A percentile compares a stretch with the other conserved stretches of the same genome.
Evolutionary conservation across 805 yeast genomes (phyloP).

Genomic region (Zygotorulaspora chibaensis): DNA sequence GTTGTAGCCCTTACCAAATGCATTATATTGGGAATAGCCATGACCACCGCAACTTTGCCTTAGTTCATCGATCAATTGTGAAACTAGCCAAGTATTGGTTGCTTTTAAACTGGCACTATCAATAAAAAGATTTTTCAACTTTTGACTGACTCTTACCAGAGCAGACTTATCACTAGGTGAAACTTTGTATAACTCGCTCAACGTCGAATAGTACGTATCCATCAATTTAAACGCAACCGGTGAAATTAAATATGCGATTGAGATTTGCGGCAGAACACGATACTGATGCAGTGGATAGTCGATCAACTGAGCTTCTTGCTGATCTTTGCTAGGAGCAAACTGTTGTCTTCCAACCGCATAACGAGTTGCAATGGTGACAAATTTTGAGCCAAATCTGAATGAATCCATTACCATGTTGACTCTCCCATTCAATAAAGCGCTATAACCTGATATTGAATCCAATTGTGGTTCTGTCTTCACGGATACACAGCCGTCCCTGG

Average conservation of each 20-base stretch:
- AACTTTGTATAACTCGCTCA: conserved; percentile 51
- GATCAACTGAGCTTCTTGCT: conserved; percentile 57
- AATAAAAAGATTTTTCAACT: conserved; percentile 73
- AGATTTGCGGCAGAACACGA: conserved; percentile 79
- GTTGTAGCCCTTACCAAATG: conserved; percentile 79
- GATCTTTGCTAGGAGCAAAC: conserved; percentile 45
- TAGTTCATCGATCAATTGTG: conserved; percentile 77
- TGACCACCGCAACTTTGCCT: conserved; percentile 96
- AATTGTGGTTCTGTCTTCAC: conserved; percentile 56
- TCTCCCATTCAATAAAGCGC: conserved; percentile 83
- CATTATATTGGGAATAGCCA: conserved; percentile 90
- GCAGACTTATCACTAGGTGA: conserved; percentile 44
- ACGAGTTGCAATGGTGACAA: conserved; percentile 78
- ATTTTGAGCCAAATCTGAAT: conserved; percentile 72
- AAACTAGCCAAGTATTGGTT: conserved; percentile 81
- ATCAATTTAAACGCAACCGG: conserved; percentile 64
- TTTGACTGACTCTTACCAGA: conserved; percentile 41
- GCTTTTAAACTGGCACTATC: conserved; percentile 87
- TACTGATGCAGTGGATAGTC: conserved; percentile 88
- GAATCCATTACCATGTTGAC: conserved; percentile 88
- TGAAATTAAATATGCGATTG: conserved; percentile 71
- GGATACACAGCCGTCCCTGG: conserved; percentile 51
- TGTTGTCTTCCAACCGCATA: conserved; percentile 90
- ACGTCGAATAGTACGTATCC: conserved; percentile 45
- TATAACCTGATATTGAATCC: conserved; percentile 77